phyloP scores from a whole-genome alignment of 2,329 filamentous ascomycete species.

The Colletotrichum higginsianum region DNA sequence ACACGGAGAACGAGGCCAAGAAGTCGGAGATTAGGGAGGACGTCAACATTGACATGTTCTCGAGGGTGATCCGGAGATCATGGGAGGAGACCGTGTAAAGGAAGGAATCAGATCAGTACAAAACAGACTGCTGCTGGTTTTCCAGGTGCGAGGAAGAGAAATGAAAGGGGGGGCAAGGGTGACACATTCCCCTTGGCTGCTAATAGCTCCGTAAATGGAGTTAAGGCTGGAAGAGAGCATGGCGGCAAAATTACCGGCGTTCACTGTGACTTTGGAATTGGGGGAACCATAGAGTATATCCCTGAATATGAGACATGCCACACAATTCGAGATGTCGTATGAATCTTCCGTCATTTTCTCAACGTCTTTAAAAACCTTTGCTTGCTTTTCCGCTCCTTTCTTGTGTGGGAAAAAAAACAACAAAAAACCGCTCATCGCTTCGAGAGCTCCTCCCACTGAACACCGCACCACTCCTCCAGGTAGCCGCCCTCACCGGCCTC shows the following conservation, averaged over 20 bases:
- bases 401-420: conserved; percentile 35
- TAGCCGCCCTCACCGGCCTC: conserved; percentile 79
- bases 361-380: conserved; percentile 5
- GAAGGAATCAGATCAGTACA: conserved; percentile 1
- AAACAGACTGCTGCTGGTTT: not conserved
- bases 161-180: conserved; percentile 19
- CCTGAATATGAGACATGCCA: conserved; percentile 44
- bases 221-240: conserved; percentile 42
- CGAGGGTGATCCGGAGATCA: conserved; percentile 83
- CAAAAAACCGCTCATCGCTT: conserved; percentile 53
- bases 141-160: conserved; percentile 19
- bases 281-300: conserved; percentile 43
- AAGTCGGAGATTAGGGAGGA: conserved; percentile 96
- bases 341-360: conserved; percentile 6
- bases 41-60: conserved; percentile 90
- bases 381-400: conserved; percentile 46
- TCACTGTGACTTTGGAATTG: conserved; percentile 44
- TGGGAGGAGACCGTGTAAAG: conserved; percentile 84
- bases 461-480: conserved; percentile 95
- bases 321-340: conserved; percentile 36
- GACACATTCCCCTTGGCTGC: conserved; percentile 32
- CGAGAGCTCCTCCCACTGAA: conserved; percentile 92
- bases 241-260: conserved; percentile 45
- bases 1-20: conserved; percentile 98
- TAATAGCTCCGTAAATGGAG: conserved; percentile 40